Evolutionary conservation across 2,329 filamentous ascomycete genomes (phyloP).

Genomic region (Cylindrodendrum hubeiense): DNA sequence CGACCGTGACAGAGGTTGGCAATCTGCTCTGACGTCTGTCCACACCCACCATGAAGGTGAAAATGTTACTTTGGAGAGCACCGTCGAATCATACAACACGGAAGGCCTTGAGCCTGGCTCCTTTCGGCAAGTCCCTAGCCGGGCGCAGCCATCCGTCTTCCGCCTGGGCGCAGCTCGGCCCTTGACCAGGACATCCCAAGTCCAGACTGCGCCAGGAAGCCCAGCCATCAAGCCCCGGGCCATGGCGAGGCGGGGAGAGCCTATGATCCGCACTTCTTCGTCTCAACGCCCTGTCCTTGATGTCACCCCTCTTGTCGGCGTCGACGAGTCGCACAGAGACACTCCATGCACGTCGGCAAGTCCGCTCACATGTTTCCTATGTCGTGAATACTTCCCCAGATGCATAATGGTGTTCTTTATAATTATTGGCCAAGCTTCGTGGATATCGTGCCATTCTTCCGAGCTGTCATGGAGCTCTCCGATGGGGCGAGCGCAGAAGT

Average conservation of each 20-base stretch:
- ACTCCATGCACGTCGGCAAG: neutral
- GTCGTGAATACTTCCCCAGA: neutral
- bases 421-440: neutral
- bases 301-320: conserved; percentile 14
- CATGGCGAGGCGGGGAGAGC: neutral
- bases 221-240: neutral
- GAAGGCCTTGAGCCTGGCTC: neutral
- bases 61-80: neutral
- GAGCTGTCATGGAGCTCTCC: neutral
- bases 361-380: neutral
- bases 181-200: neutral
- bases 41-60: neutral
- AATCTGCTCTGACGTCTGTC: neutral
- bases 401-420: neutral
- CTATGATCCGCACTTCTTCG: conserved; percentile 13
- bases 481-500: conserved; percentile 12
- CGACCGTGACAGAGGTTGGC: neutral
- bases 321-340: neutral
- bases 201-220: neutral
- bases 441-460: neutral
- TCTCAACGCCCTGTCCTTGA: conserved; percentile 23
- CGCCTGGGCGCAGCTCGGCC: neutral
- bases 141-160: neutral
- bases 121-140: neutral
- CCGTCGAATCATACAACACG: neutral